Evolutionary conservation across 192 early-diverging fungal species (phyloP), one percentile per base, ranked within the genome.

Genomic region (Oehlia diaphana): DNA sequence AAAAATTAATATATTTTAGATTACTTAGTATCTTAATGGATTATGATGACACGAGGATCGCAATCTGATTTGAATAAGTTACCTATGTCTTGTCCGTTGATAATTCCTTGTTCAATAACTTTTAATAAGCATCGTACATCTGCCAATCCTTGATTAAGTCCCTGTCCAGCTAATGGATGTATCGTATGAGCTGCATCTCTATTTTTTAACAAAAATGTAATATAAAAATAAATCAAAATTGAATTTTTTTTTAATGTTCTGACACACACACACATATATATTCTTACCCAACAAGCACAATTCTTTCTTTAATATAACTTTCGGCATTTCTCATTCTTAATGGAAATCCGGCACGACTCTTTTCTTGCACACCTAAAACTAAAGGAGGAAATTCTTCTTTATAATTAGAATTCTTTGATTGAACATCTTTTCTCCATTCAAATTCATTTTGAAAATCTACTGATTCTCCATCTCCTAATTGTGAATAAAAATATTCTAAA

Each of bases 141-240:
- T 19, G 90, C 88, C 5, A 99, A 81, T 3, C 97, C 98, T 83
- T 97, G 90, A 84, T 99, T 99, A 35, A 99, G 86, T 13, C 98
- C 98, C 85, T 97, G 98, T 7, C 98, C 98, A 10, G 96, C 98
- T 74, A 98, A 88, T 44, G 98, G 98, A 81, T 99, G 97, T 64
- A 98, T 92, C 1, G 94, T 90, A 83, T 99, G 98, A 26, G 97
- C 98, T 26, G 98, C 96, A 83, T 99, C 98, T 8, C 93, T 93
- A 80, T 35, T 64, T 37, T 44, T 58, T 21, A 31, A 31, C 31
- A 31, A 31, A 31, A 31, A 31, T 31, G 31, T 31, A 31, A 31
- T 31, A 31, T 31, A 31, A 31, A 31, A 31, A 2, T 31, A 31
- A 31, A 31, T 31, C 31, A 2, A 31, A 31, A 31, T 31, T 31